These are phyloP conservation scores for Alnus glutinosa DNA, from an alignment of 306 rosid species.

Conservation along the genomic window DNA sequence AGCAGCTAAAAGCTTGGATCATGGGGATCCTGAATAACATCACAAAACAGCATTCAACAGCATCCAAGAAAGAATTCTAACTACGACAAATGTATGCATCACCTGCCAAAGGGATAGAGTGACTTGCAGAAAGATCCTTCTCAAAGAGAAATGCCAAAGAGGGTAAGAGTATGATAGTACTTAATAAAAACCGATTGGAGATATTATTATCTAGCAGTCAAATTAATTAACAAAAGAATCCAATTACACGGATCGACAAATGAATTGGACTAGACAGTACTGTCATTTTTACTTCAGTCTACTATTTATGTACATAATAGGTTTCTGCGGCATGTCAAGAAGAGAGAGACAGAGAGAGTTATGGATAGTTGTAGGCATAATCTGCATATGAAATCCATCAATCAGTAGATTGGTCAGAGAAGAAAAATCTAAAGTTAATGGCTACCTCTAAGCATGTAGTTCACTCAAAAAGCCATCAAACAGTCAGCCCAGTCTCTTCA, in stretches of 20 bases:
- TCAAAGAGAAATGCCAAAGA: neutral
- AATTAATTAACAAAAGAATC: neutral
- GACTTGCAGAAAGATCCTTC: neutral
- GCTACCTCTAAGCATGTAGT: neutral
- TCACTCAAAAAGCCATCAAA: constrained; percentile 24
- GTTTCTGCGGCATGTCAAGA: constrained; percentile 12
- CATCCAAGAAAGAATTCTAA: neutral
- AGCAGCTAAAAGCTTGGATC: too few relatives aligned
- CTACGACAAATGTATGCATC: neutral
- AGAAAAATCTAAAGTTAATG: neutral
- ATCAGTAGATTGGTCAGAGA: constrained; percentile 9
- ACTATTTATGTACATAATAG: constrained; percentile 8
- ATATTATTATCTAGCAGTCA: neutral
- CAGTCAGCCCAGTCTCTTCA: constrained; percentile 34
- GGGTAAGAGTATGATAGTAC: neutral
- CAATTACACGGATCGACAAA: neutral
- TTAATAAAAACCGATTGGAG: neutral
- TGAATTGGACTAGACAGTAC: neutral
- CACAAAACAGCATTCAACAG: too few relatives aligned
- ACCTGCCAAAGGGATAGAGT: neutral
- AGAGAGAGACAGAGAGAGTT: neutral
- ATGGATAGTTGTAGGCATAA: neutral
- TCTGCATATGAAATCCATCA: constrained; percentile 14
- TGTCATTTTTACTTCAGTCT: neutral
- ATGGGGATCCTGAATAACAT: too few relatives aligned